Conservation (phyloP, 1,284 basidiomycete genomes). For the Rhodotorula sp. region DNA sequence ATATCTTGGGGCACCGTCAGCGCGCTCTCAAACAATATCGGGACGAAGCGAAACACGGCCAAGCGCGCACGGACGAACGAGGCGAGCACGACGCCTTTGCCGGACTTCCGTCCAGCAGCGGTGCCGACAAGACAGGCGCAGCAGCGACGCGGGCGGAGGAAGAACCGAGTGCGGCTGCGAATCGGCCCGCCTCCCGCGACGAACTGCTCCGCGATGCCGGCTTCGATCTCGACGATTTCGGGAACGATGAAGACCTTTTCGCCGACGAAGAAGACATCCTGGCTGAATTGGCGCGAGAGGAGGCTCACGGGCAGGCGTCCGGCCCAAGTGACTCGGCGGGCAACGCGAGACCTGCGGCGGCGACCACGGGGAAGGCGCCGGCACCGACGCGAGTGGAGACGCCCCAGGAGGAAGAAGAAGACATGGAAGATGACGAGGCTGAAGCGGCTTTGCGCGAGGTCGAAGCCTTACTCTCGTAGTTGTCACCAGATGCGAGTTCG, state of each 20-base stretch:
- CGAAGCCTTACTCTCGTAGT: constrained; percentile 13
- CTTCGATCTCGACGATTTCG: constrained; percentile 3
- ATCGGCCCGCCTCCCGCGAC: not conserved
- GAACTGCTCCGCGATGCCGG: constrained; percentile 1
- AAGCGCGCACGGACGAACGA: not conserved
- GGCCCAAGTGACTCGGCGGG: not conserved
- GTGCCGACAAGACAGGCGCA: not conserved
- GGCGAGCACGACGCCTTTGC: constrained; percentile 11
- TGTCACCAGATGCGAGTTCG: too few species aligned
- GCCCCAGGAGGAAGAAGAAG: not conserved
- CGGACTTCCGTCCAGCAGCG: not conserved
- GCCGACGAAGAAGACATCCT: constrained; percentile 27
- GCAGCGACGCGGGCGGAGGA: not conserved
- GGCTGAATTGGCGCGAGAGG: constrained; percentile 12
- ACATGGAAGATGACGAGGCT: constrained; percentile 1
- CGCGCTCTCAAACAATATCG: constrained; percentile 29
- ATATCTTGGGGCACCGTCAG: not conserved
- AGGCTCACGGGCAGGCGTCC: not conserved
- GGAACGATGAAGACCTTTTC: constrained; percentile 9
- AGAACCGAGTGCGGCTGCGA: not conserved
- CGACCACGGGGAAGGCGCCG: too few species aligned
- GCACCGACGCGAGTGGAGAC: not conserved
- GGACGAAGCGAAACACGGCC: constrained; percentile 24
- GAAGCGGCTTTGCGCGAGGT: constrained; percentile 14
- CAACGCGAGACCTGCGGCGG: not conserved